Percentiles rank a stretch among this genome's conserved stretches.
These are phyloP conservation scores for Phytophthora quininea DNA, from an alignment of 352 stramenopile genomes.

Conservation along the genomic window DNA sequence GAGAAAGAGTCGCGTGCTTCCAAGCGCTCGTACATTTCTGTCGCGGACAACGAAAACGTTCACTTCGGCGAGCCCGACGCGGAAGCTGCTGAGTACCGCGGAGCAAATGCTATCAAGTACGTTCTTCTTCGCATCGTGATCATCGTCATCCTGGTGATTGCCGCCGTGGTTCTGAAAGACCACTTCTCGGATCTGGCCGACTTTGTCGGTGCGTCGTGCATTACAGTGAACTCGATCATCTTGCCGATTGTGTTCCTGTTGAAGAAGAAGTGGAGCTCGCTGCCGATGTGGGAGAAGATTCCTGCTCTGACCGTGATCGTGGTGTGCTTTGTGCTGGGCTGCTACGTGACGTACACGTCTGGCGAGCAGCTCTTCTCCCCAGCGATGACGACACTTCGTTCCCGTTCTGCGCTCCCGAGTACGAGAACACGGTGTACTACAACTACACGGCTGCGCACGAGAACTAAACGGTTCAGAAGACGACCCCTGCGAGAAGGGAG, in stretches of 20 bases:
- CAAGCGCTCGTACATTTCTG: neutral
- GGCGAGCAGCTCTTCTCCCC: neutral
- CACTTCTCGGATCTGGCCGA: neutral
- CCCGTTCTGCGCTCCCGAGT: neutral
- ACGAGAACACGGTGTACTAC: neutral
- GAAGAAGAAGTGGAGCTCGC: neutral
- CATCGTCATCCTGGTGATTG: neutral
- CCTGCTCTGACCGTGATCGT: neutral
- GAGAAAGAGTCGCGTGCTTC: neutral
- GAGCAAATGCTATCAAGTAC: neutral
- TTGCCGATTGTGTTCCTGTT: neutral
- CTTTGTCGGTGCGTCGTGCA: neutral
- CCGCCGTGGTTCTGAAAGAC: neutral
- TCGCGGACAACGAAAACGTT: neutral
- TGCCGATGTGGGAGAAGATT: neutral
- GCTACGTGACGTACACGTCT: neutral
- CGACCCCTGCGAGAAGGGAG: no score
- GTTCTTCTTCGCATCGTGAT: neutral
- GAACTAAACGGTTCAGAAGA: neutral
- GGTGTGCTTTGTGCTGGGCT: neutral
- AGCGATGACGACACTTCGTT: neutral
- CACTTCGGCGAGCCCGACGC: neutral
- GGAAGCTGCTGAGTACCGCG: neutral
- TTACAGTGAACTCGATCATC: neutral
- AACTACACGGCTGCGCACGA: neutral